Evolutionary conservation across 768 basidiomycete species (phyloP), one percentile per base, ranked within the genome.

Genomic region (Phylloporus arenicola): DNA sequence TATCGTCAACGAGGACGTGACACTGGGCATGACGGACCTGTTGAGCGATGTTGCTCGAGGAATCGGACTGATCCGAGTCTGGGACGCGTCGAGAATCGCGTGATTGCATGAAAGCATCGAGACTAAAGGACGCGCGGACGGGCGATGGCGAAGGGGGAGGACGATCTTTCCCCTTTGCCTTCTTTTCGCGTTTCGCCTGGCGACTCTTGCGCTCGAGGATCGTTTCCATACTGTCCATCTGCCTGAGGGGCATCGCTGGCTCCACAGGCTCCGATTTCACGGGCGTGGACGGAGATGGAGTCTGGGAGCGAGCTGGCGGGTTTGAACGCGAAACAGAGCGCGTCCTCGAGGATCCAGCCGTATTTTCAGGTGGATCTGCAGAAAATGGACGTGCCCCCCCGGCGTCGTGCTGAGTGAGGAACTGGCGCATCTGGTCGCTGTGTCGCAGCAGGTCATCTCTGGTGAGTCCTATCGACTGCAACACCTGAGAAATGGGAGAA

Each of bases 371-470:
- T 63, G 53, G 63, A 60, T 59, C 68, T 51, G 44, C 51, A 60
- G 58, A 69, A 69, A 57, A 71, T 54, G 61, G 73, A 69, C 76
- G 75, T 67, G 75, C 67, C 68, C 76, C 65, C 49, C 65, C 64
- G 46, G 70, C 62, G 59, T 72, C 71, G 61, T 82, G 76, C 27
- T 80, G 68, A 30, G 79, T 83, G 57, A 88, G 75, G 72, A 87
- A 88, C 58, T 81, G 81, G 46, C 86, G 83, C 87, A 90, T 89
- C 65, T 88, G 79, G 70, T 84, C 77, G 60, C 83, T 87, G 62
- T 80, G 84, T 63, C 79, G 75, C 58, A 74, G 64, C 50, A 90
- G 72, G 69, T 89, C 88, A 60, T 86, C 82, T 67, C 85, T 79
- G 57, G 88, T 88, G 62, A 90, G 76, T 45, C 87, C 86, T 37